Percentiles rank a stretch among this genome's conserved stretches.
Evolutionary conservation across 306 rosid genomes (phyloP).

Genomic region (Rubus parviflorus): DNA sequence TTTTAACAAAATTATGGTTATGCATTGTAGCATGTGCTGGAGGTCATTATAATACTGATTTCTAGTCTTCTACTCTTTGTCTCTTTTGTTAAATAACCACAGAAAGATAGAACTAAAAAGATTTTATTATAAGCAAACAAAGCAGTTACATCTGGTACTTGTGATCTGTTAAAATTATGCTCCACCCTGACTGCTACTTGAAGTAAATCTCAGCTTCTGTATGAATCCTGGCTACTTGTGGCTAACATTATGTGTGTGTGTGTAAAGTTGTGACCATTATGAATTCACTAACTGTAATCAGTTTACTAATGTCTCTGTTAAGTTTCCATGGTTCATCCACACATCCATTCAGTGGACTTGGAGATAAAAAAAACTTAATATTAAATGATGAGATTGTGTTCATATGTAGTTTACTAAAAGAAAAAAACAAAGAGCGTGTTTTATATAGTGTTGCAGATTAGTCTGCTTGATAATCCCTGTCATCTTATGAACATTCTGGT

Average conservation of each 20-base stretch:
- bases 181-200: not conserved
- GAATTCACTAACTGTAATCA: not conserved
- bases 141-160: not conserved
- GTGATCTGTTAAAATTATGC: conserved; percentile 6
- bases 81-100: not conserved
- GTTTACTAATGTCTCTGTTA: not conserved
- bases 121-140: not conserved
- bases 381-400: not conserved
- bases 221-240: not conserved
- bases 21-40: not conserved
- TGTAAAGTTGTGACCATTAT: not conserved
- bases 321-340: conserved; percentile 5
- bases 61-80: not conserved
- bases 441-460: not conserved
- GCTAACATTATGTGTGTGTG: not conserved
- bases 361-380: not conserved
- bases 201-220: conserved; percentile 5
- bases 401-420: not conserved
- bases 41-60: not conserved
- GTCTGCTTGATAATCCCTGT: not conserved
- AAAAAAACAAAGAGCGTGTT: not conserved
- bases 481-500: not conserved
- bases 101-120: conserved; percentile 2
- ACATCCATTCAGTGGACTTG: not conserved
- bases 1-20: not conserved